Evolutionary conservation across 108 stramenopile species (phyloP).

Genomic region (Nitzschia inconspicua): DNA sequence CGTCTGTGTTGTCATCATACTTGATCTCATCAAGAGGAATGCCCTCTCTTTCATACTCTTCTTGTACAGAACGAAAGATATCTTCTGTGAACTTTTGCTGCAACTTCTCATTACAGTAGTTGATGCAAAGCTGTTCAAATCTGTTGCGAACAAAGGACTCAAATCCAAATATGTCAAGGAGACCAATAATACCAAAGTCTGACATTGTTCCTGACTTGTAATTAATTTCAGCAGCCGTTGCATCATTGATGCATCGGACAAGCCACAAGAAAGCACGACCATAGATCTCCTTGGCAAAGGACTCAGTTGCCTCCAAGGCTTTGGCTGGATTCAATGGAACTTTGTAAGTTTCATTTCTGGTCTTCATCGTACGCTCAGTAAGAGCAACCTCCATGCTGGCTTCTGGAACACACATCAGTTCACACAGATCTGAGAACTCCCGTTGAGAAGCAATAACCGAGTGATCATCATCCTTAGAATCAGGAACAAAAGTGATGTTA

Average conservation of each 20-base stretch:
- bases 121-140: conserved; percentile 92
- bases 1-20: conserved; percentile 93
- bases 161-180: conserved; percentile 98
- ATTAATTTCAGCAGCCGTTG: conserved; percentile 53
- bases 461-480: conserved; percentile 59
- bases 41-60: conserved; percentile 92
- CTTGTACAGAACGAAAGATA: conserved; percentile 86
- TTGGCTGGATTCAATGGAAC: conserved; percentile 67
- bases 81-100: conserved; percentile 91
- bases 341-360: conserved; percentile 74
- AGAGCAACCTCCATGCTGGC: conserved; percentile 56
- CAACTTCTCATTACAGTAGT: conserved; percentile 92
- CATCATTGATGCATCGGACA: conserved; percentile 78
- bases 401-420: conserved; percentile 66
- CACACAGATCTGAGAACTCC: conserved; percentile 64
- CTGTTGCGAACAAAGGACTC: conserved; percentile 89
- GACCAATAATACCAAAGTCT: conserved; percentile 82
- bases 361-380: conserved; percentile 79
- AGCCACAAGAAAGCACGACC: conserved; percentile 75
- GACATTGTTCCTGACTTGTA: conserved; percentile 37
- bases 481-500: conserved; percentile 73
- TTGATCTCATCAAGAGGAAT: conserved; percentile 85
- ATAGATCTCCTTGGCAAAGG: conserved; percentile 93
- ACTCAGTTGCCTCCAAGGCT: conserved; percentile 83
- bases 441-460: conserved; percentile 44